Base-by-base conservation (phyloP, 148 eudicot species). In the Silene conica region DNA sequence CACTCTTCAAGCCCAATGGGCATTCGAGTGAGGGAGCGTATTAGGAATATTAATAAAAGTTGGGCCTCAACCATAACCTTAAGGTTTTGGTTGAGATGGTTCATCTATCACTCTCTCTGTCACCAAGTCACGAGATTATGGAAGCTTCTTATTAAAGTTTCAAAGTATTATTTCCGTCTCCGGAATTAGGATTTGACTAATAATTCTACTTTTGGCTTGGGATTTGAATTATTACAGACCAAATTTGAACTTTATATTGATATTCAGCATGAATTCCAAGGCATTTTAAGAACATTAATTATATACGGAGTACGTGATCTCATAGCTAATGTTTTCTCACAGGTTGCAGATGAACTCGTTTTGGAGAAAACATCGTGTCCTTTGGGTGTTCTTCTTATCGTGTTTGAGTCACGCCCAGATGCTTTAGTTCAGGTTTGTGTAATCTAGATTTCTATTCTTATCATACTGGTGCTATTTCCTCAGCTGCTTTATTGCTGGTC, bases 331-430 rank as follows among this genome's bases (percentile, higher is more conserved):
- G 4, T 55, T 31, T 52, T 82, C 65, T 45, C 56, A 74, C 89
- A 95, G 98, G 80, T 95, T 78, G 87, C 98, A 63, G 96, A 92
- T 59, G 90, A 90, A 72, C 87, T 92, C 41, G 54, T 90, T 69
- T 80, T 95, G 81, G 98, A 92, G 77, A 95, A 95, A 79, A 82
- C 87, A 60, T 87, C 98, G 61, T 89, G 90, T 69, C 92, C 97
- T 2, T 84, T 95, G 80, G 98, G 98, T 61, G 98, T 95, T 79
- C 97, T 95, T 48, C 87, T 95, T 67, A 85, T 95, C 80, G 89
- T 95, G 65, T 94, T 95, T 74, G 98, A 95, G 85, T 95, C 98
- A 67, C 96, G 98, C n/a, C 98, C 98, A 57, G 98, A 94, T 76
- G 98, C 98, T 68, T 82, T 95, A 73, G 98, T 95, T 82, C 98